Conservation (phyloP, 2,329 filamentous ascomycete genomes). For the Sclerotinia borealis region DNA sequence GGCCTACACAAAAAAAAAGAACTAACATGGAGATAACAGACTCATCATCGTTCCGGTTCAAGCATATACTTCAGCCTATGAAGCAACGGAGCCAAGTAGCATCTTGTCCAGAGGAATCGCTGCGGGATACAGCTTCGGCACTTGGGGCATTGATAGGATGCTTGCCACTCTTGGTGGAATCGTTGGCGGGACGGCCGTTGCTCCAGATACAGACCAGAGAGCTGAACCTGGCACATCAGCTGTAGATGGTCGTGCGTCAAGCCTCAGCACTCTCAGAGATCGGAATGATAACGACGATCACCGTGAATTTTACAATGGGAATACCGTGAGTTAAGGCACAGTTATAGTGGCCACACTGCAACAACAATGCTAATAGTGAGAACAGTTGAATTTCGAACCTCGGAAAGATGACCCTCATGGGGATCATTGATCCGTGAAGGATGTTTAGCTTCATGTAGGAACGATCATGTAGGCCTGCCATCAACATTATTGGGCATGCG, state of each 20-base stretch:
- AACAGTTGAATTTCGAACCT: slow-evolving; percentile 30
- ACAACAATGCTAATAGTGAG: not conserved
- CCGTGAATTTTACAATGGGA: slow-evolving; percentile 83
- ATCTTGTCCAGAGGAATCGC: slow-evolving; percentile 36
- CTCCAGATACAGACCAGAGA: not conserved
- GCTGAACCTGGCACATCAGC: slow-evolving; percentile 13
- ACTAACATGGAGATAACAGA: not conserved
- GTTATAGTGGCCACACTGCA: not conserved
- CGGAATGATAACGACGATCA: slow-evolving; percentile 48
- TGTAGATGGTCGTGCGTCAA: slow-evolving; percentile 33
- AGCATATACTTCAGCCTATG: slow-evolving; percentile 54
- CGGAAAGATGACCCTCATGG: slow-evolving; percentile 26
- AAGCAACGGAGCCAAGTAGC: slow-evolving; percentile 25
- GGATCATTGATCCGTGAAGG: slow-evolving; percentile 14
- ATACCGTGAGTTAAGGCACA: slow-evolving; percentile 53
- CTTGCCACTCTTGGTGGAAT: slow-evolving; percentile 37
- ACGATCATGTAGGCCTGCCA: not conserved
- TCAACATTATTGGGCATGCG: not conserved
- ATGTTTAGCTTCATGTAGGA: not conserved
- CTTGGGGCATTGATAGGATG: slow-evolving; percentile 38
- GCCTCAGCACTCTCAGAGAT: slow-evolving; percentile 48
- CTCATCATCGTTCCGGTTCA: slow-evolving; percentile 72
- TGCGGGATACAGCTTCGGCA: slow-evolving; percentile 34
- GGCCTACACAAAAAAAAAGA: not conserved
- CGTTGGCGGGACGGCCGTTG: slow-evolving; percentile 29